A percentile compares a stretch with the other conserved stretches of the same genome.
Evolutionary conservation across 2,329 filamentous ascomycete genomes (phyloP).

Genomic region (Graphilbum fragrans): DNA sequence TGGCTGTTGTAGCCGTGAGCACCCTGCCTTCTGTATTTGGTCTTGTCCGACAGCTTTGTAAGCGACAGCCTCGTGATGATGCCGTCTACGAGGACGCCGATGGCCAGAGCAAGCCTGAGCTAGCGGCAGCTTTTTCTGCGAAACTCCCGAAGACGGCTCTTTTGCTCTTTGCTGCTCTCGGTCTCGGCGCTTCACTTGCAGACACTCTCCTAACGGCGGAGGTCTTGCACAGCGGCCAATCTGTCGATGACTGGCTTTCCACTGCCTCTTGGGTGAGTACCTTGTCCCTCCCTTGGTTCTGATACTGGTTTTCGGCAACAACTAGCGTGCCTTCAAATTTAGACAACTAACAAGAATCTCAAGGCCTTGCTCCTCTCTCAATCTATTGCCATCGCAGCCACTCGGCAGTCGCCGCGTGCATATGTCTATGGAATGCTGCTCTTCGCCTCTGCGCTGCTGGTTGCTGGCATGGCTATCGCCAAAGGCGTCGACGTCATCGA

Average conservation of each 20-base stretch:
- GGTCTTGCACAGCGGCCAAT: conserved; percentile 21
- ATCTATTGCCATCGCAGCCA: conserved; percentile 33
- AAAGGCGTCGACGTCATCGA: conserved; percentile 29
- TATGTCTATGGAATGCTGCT: conserved; percentile 42
- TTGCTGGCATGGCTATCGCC: conserved; percentile 29
- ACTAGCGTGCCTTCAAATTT: too few species aligned
- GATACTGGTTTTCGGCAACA: too few species aligned
- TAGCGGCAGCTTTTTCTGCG: conserved; percentile 49
- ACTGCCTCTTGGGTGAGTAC: conserved; percentile 50
- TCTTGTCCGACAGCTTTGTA: conserved; percentile 16
- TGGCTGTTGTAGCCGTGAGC: conserved; percentile 17
- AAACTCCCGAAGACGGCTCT: conserved; percentile 43
- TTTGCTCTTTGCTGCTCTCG: conserved; percentile 38
- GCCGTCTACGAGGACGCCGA: conserved; percentile 53
- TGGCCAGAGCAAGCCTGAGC: conserved; percentile 54
- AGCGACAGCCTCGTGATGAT: conserved; percentile 21
- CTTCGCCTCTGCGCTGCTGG: conserved; percentile 32
- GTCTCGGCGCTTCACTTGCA: conserved; percentile 42
- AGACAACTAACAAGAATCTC: too few species aligned
- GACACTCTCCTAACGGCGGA: conserved; percentile 38
- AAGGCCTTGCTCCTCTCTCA: conserved; percentile 42
- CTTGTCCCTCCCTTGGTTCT: neutral
- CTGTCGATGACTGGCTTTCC: conserved; percentile 47
- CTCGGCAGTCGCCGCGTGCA: conserved; percentile 35
- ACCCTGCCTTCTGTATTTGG: conserved; percentile 17